A percentile compares a stretch with the other conserved stretches of the same genome.
These are phyloP conservation scores for Eucalyptus caleyi DNA, from an alignment of 345 rosid genomes.

Conservation along the genomic window DNA sequence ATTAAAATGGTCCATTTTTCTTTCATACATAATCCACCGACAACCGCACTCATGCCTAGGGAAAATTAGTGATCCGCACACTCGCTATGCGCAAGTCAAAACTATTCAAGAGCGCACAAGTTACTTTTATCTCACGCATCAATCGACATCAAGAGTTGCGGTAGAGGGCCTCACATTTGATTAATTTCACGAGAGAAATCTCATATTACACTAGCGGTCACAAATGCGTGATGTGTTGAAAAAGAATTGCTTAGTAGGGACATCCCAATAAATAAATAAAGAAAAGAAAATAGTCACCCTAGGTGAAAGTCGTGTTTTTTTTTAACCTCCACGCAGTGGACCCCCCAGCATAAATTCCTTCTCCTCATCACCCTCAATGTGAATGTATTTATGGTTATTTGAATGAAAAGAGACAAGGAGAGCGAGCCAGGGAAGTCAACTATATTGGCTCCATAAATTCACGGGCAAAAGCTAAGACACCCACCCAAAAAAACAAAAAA, in stretches of 20 bases:
- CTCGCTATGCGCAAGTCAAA: rapidly evolving
- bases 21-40: neutral
- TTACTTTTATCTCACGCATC: neutral
- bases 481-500: neutral
- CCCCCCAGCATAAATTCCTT: neutral
- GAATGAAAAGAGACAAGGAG: neutral
- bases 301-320: neutral
- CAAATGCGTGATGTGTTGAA: neutral
- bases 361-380: neutral
- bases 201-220: neutral
- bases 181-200: neutral
- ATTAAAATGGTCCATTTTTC: rapidly evolving
- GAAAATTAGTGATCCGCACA: rapidly evolving
- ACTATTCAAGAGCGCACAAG: rapidly evolving
- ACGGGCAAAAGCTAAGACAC: neutral
- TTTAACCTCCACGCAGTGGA: neutral
- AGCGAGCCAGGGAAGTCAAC: neutral
- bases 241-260: neutral
- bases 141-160: neutral
- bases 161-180: neutral
- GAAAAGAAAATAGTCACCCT: neutral
- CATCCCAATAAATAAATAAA: neutral
- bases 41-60: neutral
- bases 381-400: neutral
- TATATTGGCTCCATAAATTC: neutral